Evolutionary conservation across 768 basidiomycete genomes (phyloP), one percentile per base, ranked within the genome.

Genomic region (Rhodosporidiobolus odoratus): DNA sequence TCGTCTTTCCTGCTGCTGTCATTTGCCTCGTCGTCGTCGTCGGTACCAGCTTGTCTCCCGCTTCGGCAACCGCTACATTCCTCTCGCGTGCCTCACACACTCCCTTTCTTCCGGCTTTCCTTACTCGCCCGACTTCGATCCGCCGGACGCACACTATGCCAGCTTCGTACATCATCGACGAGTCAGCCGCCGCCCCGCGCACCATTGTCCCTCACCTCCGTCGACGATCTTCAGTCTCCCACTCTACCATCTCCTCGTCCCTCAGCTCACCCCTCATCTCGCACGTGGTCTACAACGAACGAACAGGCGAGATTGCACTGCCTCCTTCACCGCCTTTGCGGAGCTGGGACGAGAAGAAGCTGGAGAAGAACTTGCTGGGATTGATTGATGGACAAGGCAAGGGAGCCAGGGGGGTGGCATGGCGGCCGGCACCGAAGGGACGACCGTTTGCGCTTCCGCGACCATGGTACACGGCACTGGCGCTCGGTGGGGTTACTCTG

Each of bases 271-370:
- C 70, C 34, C 59, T 59, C 41, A 19, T 69, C 43, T 45, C 67
- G 40, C 50, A 62, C 47, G 9, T 47, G 2, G 32, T 32, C 35
- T 73, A 73, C 68, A 54, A 73, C 45, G 68, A 62, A 1, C 16
- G 25, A 5, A 66, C 72, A 12, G 68, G 72, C 56, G 68, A 69
- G 45, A 69, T 69, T 62, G 37, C 50, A 4, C 58, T 73, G 7
- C 72, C 72, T 17, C 65, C 68, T 1, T 67, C 68, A 25, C 72
- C 72, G 16, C 72, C 72, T 0, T 34, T 73, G 40, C 45, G 43
- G 9, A 57, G 57, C 4, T 73, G 72, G 72, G 69, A 71, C 40
- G 64, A 65, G 34, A 69, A 73, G 65, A 37, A 62, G 58, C 59
- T 59, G 47, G 48, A 65, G 40, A 68, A 72, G 67, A 60, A 38